These are phyloP conservation scores for Neurospora sp. DNA, from an alignment of 495 filamentous ascomycete genomes.

Conservation along the genomic window DNA sequence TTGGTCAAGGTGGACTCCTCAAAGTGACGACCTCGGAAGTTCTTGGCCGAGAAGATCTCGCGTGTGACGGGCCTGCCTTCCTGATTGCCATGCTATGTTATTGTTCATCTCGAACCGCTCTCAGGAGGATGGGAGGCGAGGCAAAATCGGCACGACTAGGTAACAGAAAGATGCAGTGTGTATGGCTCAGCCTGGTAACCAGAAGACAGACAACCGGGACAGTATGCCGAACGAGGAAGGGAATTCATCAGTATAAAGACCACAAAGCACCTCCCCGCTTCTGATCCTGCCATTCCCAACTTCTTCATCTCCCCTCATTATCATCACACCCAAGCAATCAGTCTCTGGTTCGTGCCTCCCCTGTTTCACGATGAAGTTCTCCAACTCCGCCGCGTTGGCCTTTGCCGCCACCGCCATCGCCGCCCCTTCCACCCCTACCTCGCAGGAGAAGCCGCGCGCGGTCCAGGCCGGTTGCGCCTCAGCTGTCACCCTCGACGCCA, in stretches of 20 bases:
- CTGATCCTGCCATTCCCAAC: neutral
- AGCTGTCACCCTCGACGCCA: constrained; percentile 41
- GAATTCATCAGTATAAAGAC: constrained; percentile 24
- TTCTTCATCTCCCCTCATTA: neutral
- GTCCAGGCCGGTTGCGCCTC: constrained; percentile 33
- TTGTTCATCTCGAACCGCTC: neutral
- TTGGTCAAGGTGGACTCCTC: neutral
- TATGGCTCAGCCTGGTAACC: neutral
- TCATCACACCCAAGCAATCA: constrained; percentile 8
- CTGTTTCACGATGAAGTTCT: constrained; percentile 36
- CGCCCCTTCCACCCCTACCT: constrained; percentile 26
- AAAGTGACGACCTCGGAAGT: constrained; percentile 25
- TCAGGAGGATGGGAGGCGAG: neutral
- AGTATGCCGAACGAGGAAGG: neutral
- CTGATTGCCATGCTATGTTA: constrained; percentile 29
- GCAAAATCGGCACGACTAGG: neutral
- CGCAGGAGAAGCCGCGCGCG: constrained; percentile 18
- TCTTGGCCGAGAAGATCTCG: constrained; percentile 31
- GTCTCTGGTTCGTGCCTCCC: constrained; percentile 3
- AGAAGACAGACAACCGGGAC: neutral
- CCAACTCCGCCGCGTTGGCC: constrained; percentile 27
- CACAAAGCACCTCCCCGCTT: constrained; percentile 14
- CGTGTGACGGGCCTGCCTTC: constrained; percentile 37
- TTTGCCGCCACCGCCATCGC: constrained; percentile 33
- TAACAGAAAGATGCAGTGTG: neutral